phyloP scores from a whole-genome alignment of 176 grass and related monocot genomes.

The Typha latifolia region DNA sequence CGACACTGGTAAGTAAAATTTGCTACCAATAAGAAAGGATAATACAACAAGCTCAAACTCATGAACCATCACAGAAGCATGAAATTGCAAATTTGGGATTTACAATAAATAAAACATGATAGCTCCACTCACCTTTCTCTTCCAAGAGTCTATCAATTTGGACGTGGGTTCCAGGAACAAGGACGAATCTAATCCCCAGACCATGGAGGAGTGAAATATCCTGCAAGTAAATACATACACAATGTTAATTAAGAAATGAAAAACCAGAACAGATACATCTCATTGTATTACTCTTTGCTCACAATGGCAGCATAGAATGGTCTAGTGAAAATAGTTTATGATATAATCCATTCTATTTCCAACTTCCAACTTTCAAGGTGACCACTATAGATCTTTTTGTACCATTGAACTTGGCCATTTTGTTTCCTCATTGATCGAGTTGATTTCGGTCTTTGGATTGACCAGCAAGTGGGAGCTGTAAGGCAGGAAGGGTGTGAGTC shows the following conservation, averaged over 20 bases:
- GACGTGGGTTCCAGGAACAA: constrained; percentile 75
- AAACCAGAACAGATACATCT: constrained; percentile 10
- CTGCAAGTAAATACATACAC: constrained; percentile 28
- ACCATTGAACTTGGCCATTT: too few relatives aligned
- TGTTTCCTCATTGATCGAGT: too few relatives aligned
- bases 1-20: background rate
- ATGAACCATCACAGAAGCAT: too few relatives aligned
- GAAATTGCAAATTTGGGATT: background rate
- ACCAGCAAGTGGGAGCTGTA: too few relatives aligned
- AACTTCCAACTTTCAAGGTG: background rate
- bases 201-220: constrained; percentile 96
- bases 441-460: too few relatives aligned
- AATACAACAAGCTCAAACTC: too few relatives aligned
- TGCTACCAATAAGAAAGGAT: background rate
- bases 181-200: constrained; percentile 89
- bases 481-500: too few relatives aligned
- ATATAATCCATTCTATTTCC: background rate
- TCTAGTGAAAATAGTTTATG: background rate
- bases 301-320: background rate
- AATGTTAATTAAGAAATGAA: constrained; percentile 3
- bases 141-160: constrained; percentile 74
- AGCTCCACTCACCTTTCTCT: constrained; percentile 58
- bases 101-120: background rate
- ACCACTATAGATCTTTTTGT: background rate
- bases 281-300: background rate